Evolutionary conservation across 2,329 filamentous ascomycete species (phyloP), one percentile per base, ranked within the genome.

Genomic region (Cladosporium sp.): DNA sequence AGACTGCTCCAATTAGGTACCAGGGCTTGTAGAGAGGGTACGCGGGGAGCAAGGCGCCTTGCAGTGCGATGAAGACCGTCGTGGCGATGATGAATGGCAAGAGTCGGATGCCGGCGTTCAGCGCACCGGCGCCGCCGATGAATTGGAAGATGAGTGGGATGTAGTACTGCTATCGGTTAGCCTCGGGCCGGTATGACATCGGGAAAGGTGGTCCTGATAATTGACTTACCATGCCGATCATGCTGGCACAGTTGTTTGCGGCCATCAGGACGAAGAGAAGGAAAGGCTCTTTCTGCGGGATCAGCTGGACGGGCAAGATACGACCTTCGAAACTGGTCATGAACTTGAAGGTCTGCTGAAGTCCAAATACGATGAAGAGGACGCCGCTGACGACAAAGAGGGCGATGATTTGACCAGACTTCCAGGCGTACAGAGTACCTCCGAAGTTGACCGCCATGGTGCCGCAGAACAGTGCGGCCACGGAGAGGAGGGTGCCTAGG

Each of bases 81-180:
- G 72, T 50, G 1, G 73, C 64, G 22, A 70, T 54, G 41, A 76
- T 62, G 28, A 74, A 67, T 0, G 74, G 76, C 1, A 77, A 60
- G 1, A 77, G 61, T 9, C 68, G 66, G 1, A 73, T 68, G 1
- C 69, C 73, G 9, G 74, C 68, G 11, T 70, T 54, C 2, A 77
- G 58, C 0, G 73, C 65, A 0, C 58, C 63, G 40, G 77, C 75
- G 4, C 72, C 72, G 2, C 66, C 68, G 0, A 70, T 70, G 59
- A 81, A 82, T 53, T 78, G 74, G 62, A 81, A 81, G 65, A 72
- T 80, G 0, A 81, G 65, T 0, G 79, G 79, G 7, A 77, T 73
- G 63, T 77, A 82, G 65, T 81, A 82, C 22, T 28, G 22, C 22
- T 28, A 5, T 28, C 5, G 5, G 22, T 28, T 28, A 28, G 22